A percentile compares a stretch with the other conserved stretches of the same genome.
Conservation (phyloP, 2,329 filamentous ascomycete species). For the Trichoderma cornu-damae region DNA sequence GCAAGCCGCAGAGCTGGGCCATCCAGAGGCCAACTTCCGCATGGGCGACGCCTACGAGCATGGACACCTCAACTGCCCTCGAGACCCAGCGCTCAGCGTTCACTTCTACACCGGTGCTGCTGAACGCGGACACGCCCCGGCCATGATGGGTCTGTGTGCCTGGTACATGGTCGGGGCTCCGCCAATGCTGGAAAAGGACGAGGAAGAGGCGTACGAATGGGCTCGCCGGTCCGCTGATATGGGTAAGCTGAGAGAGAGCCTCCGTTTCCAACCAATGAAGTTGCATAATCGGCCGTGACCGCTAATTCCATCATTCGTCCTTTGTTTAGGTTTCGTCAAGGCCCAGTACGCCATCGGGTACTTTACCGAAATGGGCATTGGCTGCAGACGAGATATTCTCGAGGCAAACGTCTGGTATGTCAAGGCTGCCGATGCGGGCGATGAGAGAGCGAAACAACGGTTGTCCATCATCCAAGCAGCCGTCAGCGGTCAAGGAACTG, state of each 20-base stretch:
- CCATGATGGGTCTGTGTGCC: constrained; percentile 97
- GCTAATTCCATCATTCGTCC: constrained; percentile 16
- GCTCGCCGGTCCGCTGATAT: constrained; percentile 78
- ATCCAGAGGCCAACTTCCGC: constrained; percentile 77
- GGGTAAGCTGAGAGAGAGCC: constrained; percentile 53
- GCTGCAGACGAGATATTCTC: constrained; percentile 86
- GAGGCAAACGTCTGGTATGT: constrained; percentile 99
- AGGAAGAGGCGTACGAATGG: constrained; percentile 96
- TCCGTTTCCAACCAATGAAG: background rate
- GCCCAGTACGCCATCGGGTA: constrained; percentile 96
- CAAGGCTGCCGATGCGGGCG: constrained; percentile 84
- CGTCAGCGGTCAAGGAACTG: constrained; percentile 53
- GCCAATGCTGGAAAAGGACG: constrained; percentile 87
- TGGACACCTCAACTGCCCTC: constrained; percentile 78
- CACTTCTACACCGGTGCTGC: constrained; percentile 97
- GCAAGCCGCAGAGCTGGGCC: constrained; percentile 85
- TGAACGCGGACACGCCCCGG: constrained; percentile 72
- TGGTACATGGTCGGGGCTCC: constrained; percentile 98
- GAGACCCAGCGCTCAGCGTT: constrained; percentile 86
- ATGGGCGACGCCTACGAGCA: constrained; percentile 98
- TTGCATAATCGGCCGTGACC: background rate
- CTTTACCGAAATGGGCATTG: constrained; percentile 98
- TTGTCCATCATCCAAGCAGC: constrained; percentile 82
- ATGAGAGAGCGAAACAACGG: constrained; percentile 82
- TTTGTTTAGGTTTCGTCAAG: constrained; percentile 53